These are phyloP conservation scores for Venturia asperata DNA, from an alignment of 2,329 filamentous ascomycete genomes.

Conservation along the genomic window DNA sequence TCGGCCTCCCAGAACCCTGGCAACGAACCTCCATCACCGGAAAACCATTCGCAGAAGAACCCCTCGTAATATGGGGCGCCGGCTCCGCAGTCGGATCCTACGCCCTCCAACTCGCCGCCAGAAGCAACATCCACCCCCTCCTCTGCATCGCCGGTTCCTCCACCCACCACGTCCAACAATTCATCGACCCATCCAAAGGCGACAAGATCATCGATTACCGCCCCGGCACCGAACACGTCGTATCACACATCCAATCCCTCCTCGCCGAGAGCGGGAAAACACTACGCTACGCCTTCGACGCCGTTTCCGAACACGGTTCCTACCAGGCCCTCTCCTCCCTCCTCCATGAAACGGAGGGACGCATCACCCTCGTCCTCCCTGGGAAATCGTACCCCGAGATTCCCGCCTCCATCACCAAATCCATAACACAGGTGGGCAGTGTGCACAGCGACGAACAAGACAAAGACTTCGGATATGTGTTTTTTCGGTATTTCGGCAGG, in stretches of 20 bases:
- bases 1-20: slow-evolving; percentile 40
- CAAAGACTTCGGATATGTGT: slow-evolving; percentile 41
- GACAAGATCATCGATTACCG: slow-evolving; percentile 48
- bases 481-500: slow-evolving; percentile 39
- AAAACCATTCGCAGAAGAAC: slow-evolving; percentile 23
- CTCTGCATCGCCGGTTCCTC: slow-evolving; percentile 38
- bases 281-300: slow-evolving; percentile 50
- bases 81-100: slow-evolving; percentile 37
- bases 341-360: slow-evolving; percentile 30
- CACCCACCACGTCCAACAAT: slow-evolving; percentile 30
- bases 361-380: slow-evolving; percentile 36
- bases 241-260: slow-evolving; percentile 39
- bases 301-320: slow-evolving; percentile 48
- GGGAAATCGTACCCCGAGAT: slow-evolving; percentile 28
- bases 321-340: slow-evolving; percentile 35
- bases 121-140: slow-evolving; percentile 37
- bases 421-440: slow-evolving; percentile 5
- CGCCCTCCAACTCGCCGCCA: slow-evolving; percentile 35
- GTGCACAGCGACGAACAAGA: slow-evolving; percentile 10
- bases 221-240: slow-evolving; percentile 46
- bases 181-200: slow-evolving; percentile 35
- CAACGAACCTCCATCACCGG: slow-evolving; percentile 23
- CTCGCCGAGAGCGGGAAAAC: slow-evolving; percentile 34
- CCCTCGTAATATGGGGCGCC: slow-evolving; percentile 38
- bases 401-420: slow-evolving; percentile 5